These are phyloP conservation scores for Medicago lupulina DNA, from an alignment of 306 rosid genomes.

Conservation along the genomic window DNA sequence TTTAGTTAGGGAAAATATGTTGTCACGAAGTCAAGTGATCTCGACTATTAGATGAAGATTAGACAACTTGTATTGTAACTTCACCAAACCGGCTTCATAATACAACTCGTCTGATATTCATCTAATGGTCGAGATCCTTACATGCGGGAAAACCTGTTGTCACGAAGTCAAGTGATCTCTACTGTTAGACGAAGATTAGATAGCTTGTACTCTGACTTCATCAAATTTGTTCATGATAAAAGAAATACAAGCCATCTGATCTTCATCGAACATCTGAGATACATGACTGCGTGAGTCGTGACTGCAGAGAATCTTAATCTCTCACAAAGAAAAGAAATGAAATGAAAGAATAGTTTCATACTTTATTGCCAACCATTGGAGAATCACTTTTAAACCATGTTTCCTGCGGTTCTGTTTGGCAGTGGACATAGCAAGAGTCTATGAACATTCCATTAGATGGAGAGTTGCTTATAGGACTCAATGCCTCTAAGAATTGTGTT, in stretches of 20 bases:
- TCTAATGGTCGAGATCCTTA: too few relatives aligned
- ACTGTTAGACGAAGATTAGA: background rate
- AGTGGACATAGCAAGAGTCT: constrained; percentile 90
- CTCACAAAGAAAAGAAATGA: background rate
- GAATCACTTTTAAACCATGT: constrained; percentile 72
- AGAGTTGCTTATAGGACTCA: constrained; percentile 46
- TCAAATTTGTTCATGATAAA: background rate
- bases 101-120: background rate
- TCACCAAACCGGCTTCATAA: background rate
- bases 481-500: constrained; percentile 61
- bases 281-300: background rate
- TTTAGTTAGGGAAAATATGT: background rate
- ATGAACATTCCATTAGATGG: constrained; percentile 68
- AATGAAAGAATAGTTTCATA: constrained; percentile 42
- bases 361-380: constrained; percentile 64
- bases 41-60: background rate
- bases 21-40: background rate
- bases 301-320: background rate
- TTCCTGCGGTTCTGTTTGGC: constrained; percentile 89
- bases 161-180: background rate
- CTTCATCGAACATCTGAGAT: background rate
- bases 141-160: background rate
- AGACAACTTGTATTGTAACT: background rate
- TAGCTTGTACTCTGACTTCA: background rate
- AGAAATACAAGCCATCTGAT: background rate